These are phyloP conservation scores for Diddensiella caesifluorescens DNA, from an alignment of 805 yeast genomes.

Conservation along the genomic window DNA sequence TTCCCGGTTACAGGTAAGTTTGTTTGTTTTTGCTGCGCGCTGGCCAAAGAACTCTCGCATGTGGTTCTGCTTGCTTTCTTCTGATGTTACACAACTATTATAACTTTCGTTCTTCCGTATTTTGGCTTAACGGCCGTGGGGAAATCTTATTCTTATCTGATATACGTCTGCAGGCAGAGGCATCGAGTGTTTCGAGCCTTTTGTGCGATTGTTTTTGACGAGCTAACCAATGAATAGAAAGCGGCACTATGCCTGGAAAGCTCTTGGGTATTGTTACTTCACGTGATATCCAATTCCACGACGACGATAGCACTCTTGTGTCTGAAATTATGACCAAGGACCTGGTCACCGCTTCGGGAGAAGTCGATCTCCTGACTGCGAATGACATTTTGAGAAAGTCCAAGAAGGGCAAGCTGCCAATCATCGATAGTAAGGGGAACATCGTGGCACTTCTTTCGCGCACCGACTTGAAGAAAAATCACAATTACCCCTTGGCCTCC, in stretches of 20 bases:
- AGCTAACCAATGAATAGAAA: constrained; percentile 45
- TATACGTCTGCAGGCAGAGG: neutral
- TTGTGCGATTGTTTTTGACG: constrained; percentile 7
- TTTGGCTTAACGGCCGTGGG: constrained; percentile 94
- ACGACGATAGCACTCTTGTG: constrained; percentile 56
- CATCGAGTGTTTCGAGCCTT: constrained; percentile 5
- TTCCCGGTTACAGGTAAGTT: constrained; percentile 99
- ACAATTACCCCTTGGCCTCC: constrained; percentile 88
- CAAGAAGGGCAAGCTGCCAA: constrained; percentile 96
- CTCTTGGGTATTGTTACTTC: constrained; percentile 93
- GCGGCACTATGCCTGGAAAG: constrained; percentile 82
- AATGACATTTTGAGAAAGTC: constrained; percentile 85
- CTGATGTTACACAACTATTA: constrained; percentile 28
- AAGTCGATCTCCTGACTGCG: constrained; percentile 72
- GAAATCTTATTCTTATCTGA: constrained; percentile 41
- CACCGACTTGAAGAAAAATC: constrained; percentile 95
- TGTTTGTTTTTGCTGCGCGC: constrained; percentile 14
- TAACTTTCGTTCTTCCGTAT: constrained; percentile 99
- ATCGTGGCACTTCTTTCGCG: constrained; percentile 86
- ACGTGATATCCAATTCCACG: constrained; percentile 95
- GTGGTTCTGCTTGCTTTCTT: neutral
- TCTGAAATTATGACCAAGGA: constrained; percentile 87
- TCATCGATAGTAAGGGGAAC: constrained; percentile 70
- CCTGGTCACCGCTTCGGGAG: constrained; percentile 70
- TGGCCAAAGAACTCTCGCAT: neutral